Evolutionary conservation across 2,329 filamentous ascomycete species (phyloP).

Genomic region (Stagonosporopsis chrysanthemi): DNA sequence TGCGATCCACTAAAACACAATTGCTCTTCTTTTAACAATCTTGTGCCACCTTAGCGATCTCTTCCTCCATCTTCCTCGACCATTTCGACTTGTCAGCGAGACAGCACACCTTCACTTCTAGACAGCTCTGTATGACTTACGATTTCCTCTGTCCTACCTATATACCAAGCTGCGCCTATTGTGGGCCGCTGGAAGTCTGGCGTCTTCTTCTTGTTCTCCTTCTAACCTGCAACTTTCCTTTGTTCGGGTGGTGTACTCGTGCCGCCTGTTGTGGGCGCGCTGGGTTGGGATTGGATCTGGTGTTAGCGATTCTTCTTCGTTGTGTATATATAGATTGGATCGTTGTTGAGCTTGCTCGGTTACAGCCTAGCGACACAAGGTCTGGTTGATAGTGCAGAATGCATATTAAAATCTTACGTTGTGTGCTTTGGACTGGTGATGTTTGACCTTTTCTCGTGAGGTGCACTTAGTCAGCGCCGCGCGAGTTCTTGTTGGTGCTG

Average conservation of each 20-base stretch:
- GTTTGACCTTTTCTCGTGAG: background rate
- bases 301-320: background rate
- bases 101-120: slow-evolving; percentile 21
- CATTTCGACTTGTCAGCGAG: background rate
- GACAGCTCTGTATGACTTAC: slow-evolving; percentile 40
- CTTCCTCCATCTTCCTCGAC: background rate
- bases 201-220: slow-evolving; percentile 1
- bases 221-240: slow-evolving; percentile 2
- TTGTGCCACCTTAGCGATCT: slow-evolving; percentile 11
- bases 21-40: slow-evolving; percentile 10
- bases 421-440: background rate
- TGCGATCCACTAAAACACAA: background rate
- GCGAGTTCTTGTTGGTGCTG: background rate
- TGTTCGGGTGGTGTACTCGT: slow-evolving; percentile 10
- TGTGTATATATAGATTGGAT: slow-evolving; percentile 17
- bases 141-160: slow-evolving; percentile 42
- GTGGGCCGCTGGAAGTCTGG: slow-evolving; percentile 24
- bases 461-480: no score
- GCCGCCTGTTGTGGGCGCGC: slow-evolving; percentile 20
- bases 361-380: background rate
- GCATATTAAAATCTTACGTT: background rate
- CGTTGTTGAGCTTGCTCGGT: background rate
- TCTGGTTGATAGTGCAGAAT: slow-evolving; percentile 6
- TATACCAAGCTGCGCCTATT: slow-evolving; percentile 26
- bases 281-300: background rate